Percentiles rank a stretch among this genome's conserved stretches.
Conservation (phyloP, 2,329 filamentous ascomycete genomes). For the Dactylellina drechsleri region DNA sequence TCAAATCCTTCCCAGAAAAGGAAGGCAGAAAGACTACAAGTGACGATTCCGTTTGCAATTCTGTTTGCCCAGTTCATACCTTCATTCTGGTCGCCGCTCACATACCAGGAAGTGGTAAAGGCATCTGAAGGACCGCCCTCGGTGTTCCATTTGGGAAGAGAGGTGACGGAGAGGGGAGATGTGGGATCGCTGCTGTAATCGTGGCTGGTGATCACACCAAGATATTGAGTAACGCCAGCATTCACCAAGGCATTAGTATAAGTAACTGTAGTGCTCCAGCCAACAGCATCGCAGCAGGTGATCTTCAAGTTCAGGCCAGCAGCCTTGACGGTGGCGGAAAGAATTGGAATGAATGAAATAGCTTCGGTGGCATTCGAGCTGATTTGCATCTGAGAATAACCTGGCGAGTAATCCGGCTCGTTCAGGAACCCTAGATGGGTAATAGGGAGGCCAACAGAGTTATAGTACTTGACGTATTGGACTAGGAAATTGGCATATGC, state of each 20-base stretch:
- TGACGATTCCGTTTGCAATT: slow-evolving; percentile 66
- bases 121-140: slow-evolving; percentile 66
- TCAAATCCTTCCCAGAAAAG: slow-evolving; percentile 68
- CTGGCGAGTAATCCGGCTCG: slow-evolving; percentile 63
- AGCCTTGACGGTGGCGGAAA: slow-evolving; percentile 62
- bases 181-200: slow-evolving; percentile 63
- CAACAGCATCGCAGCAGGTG: slow-evolving; percentile 64
- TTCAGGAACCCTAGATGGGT: slow-evolving; percentile 66
- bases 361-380: slow-evolving; percentile 46
- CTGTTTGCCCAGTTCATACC: slow-evolving; percentile 69
- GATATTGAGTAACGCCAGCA: slow-evolving; percentile 61
- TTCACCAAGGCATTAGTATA: slow-evolving; percentile 62
- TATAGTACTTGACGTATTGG: slow-evolving; percentile 66
- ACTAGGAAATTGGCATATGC: slow-evolving; percentile 66
- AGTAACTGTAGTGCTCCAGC: slow-evolving; percentile 62
- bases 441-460: slow-evolving; percentile 63
- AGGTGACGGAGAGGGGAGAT: slow-evolving; percentile 62
- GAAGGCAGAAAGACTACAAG: slow-evolving; percentile 66
- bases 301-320: slow-evolving; percentile 62
- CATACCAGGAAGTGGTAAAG: slow-evolving; percentile 65
- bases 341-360: slow-evolving; percentile 58
- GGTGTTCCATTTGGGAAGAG: slow-evolving; percentile 66
- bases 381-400: slow-evolving; percentile 56
- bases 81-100: slow-evolving; percentile 65
- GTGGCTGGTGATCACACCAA: slow-evolving; percentile 63